Percentiles rank a stretch among this genome's conserved stretches.
These are phyloP conservation scores for Cladorrhinum sp. DNA, from an alignment of 2,329 filamentous ascomycete species.

Conservation along the genomic window DNA sequence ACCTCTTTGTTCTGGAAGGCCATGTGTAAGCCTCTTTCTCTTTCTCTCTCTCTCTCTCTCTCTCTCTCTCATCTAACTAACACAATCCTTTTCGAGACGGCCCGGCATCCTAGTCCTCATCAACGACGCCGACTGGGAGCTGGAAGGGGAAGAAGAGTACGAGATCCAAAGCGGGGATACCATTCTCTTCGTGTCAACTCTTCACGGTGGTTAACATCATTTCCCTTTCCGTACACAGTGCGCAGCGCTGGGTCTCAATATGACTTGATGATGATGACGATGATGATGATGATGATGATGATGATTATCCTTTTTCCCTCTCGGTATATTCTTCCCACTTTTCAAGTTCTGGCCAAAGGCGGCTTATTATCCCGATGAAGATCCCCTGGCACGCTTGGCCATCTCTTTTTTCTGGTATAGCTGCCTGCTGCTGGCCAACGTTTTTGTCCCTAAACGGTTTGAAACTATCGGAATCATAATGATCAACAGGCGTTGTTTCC, in stretches of 20 bases:
- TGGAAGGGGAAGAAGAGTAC: constrained; percentile 91
- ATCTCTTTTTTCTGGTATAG: neutral
- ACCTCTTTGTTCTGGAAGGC: constrained; percentile 83
- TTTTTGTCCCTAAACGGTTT: neutral
- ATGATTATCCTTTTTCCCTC: too few relatives aligned
- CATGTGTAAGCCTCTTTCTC: constrained; percentile 67
- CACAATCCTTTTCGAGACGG: constrained; percentile 54
- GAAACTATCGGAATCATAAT: neutral
- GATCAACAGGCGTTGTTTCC: neutral
- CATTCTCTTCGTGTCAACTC: constrained; percentile 91
- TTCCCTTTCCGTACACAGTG: neutral
- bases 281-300: too few relatives aligned
- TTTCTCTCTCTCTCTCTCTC: neutral
- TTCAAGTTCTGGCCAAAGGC: too few relatives aligned
- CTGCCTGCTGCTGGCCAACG: neutral
- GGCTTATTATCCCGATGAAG: too few relatives aligned
- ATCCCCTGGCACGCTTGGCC: neutral
- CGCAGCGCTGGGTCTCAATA: too few relatives aligned
- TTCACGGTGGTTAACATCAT: constrained; percentile 74
- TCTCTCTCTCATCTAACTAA: constrained; percentile 1
- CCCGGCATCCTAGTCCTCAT: constrained; percentile 95
- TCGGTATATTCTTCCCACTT: neutral
- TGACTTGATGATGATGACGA: too few relatives aligned
- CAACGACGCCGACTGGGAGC: constrained; percentile 97
- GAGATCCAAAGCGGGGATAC: constrained; percentile 78